A percentile compares a stretch with the other conserved stretches of the same genome.
Conservation (phyloP, 129 eudicot genomes). For the Calendula officinalis region DNA sequence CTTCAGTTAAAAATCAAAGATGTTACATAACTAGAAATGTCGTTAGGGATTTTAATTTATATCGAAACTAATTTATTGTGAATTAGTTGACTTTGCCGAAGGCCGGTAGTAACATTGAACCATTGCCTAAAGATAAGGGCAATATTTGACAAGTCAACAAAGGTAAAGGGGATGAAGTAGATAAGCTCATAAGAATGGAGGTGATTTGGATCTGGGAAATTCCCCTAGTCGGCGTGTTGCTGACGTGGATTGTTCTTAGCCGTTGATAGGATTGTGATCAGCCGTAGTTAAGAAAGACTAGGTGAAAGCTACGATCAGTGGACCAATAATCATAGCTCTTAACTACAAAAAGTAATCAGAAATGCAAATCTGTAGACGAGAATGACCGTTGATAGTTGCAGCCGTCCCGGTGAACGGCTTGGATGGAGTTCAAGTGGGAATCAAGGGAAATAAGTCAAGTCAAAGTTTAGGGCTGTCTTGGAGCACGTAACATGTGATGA, state of each 20-base stretch:
- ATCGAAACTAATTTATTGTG: neutral
- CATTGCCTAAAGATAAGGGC: neutral
- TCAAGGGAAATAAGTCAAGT: slow-evolving; percentile 32
- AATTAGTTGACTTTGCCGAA: neutral
- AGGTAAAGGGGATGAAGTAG: slow-evolving; percentile 4
- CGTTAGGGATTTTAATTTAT: neutral
- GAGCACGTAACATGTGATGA: slow-evolving; percentile 26
- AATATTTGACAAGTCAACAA: neutral
- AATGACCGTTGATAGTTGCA: slow-evolving; percentile 2
- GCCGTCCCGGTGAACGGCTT: slow-evolving; percentile 21
- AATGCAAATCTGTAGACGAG: neutral
- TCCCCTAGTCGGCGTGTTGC: slow-evolving; percentile 19
- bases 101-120: neutral
- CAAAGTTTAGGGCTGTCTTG: slow-evolving; percentile 37
- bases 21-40: too few species aligned
- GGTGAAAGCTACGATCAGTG: slow-evolving; percentile 29
- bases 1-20: too few species aligned
- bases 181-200: slow-evolving; percentile 1
- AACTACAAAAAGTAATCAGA: slow-evolving; percentile 15
- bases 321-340: slow-evolving; percentile 32
- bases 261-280: slow-evolving; percentile 35
- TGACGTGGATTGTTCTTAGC: slow-evolving; percentile 17
- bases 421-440: slow-evolving; percentile 27
- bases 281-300: slow-evolving; percentile 17
- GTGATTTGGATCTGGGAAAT: slow-evolving; percentile 22